A percentile compares a stretch with the other conserved stretches of the same genome.
These are phyloP conservation scores for Metarhizium guizhouense DNA, from an alignment of 2,329 filamentous ascomycete species.

Conservation along the genomic window DNA sequence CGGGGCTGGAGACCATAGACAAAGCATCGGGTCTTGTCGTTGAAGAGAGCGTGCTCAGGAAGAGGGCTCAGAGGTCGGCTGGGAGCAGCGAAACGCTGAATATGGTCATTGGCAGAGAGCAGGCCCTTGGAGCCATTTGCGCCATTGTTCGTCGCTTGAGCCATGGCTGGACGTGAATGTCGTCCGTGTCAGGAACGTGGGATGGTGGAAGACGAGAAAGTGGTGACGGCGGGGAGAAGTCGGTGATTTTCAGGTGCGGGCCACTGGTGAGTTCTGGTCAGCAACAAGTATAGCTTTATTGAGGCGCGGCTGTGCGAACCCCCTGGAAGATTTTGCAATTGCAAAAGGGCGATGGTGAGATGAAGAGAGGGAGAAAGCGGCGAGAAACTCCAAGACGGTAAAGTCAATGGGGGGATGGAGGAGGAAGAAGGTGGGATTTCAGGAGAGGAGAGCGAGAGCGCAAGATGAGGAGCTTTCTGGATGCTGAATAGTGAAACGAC, in stretches of 20 bases:
- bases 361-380: not conserved
- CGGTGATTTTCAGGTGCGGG: constrained; percentile 8
- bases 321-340: not conserved
- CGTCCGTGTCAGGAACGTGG: constrained; percentile 7
- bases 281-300: constrained; percentile 4
- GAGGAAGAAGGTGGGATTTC: not conserved
- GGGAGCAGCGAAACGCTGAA: constrained; percentile 88
- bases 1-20: constrained; percentile 98
- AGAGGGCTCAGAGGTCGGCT: constrained; percentile 87
- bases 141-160: constrained; percentile 38
- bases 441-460: not conserved
- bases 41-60: constrained; percentile 86
- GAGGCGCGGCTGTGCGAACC: constrained; percentile 1
- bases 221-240: constrained; percentile 6
- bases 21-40: constrained; percentile 99
- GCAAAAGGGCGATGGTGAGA: not conserved
- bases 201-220: not conserved
- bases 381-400: not conserved
- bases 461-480: not conserved
- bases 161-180: constrained; percentile 32
- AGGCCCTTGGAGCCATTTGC: constrained; percentile 42
- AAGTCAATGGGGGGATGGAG: not conserved
- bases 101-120: constrained; percentile 92
- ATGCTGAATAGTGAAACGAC: not conserved
- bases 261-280: constrained; percentile 3